phyloP scores from a whole-genome alignment of 352 stramenopile genomes.

The Aphanomyces astaci region DNA sequence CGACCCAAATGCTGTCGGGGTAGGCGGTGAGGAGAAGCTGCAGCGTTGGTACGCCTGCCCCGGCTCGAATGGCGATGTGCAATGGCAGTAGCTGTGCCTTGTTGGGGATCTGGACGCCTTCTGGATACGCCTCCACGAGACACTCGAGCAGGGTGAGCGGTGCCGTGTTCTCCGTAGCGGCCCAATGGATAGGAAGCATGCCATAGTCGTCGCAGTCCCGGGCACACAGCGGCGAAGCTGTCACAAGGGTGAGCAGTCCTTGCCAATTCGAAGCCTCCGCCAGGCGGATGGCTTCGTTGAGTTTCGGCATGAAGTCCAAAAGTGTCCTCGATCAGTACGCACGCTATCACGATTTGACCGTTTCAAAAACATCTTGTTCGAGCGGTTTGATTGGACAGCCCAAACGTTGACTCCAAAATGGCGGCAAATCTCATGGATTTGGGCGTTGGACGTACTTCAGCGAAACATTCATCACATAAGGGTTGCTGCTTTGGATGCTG shows the following conservation, averaged over 20 bases:
- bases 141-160: constrained; percentile 51
- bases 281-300: constrained; percentile 59
- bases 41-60: constrained; percentile 40
- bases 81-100: constrained; percentile 55
- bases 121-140: constrained; percentile 53
- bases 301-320: constrained; percentile 8
- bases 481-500: too few relatives aligned
- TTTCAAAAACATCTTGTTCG: background rate
- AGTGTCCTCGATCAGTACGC: background rate
- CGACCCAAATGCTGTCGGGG: constrained; percentile 39
- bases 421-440: too few relatives aligned
- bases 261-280: constrained; percentile 74
- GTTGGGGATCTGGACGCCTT: constrained; percentile 51
- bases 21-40: constrained; percentile 45
- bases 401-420: too few relatives aligned
- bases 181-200: constrained; percentile 82
- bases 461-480: too few relatives aligned
- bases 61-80: constrained; percentile 69
- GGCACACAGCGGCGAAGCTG: constrained; percentile 40
- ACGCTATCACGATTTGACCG: background rate
- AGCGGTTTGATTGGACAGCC: background rate
- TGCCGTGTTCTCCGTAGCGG: constrained; percentile 55
- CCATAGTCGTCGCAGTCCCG: constrained; percentile 54
- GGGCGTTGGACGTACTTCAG: too few relatives aligned
- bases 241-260: constrained; percentile 50